phyloP scores from a whole-genome alignment of 1,284 basidiomycete genomes.

The Ustilago nuda region DNA sequence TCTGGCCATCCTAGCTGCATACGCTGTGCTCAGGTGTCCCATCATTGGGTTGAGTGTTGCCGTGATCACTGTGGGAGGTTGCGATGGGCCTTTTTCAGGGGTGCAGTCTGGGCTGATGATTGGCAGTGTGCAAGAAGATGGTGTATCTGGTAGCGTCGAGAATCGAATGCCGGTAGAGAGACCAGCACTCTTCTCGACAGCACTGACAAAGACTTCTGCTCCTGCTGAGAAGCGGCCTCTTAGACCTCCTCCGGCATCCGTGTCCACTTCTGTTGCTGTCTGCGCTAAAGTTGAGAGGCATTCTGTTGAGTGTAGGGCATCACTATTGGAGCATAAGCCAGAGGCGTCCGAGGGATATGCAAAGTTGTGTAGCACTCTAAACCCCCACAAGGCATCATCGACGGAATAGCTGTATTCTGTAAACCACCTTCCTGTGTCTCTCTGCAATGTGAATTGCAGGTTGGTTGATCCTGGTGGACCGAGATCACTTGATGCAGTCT shows the following conservation, averaged over 20 bases:
- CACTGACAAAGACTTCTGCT: conserved; percentile 92
- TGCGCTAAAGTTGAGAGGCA: background rate
- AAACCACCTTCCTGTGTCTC: conserved; percentile 91
- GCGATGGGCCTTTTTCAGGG: conserved; percentile 66
- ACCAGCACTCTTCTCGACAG: conserved; percentile 91
- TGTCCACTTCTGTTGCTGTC: conserved; percentile 71
- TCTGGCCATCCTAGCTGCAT: conserved; percentile 85
- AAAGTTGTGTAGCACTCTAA: conserved; percentile 92
- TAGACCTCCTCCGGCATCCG: conserved; percentile 76
- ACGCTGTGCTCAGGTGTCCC: conserved; percentile 90
- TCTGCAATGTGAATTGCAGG: conserved; percentile 86
- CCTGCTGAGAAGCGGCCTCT: conserved; percentile 90
- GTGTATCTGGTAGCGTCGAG: conserved; percentile 83
- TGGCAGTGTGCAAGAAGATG: background rate
- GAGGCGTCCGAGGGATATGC: conserved; percentile 63
- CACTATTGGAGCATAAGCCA: background rate
- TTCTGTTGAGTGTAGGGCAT: too few species aligned
- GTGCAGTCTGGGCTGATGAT: background rate
- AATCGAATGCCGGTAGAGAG: conserved; percentile 94
- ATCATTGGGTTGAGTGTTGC: conserved; percentile 96
- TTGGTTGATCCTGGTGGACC: conserved; percentile 63
- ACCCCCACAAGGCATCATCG: conserved; percentile 90
- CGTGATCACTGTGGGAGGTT: conserved; percentile 89
- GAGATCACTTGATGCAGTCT: conserved; percentile 9
- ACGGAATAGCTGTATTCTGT: conserved; percentile 95